Percentiles rank a stretch among this genome's conserved stretches.
Evolutionary conservation across 139 green algal genomes (phyloP).

Genomic region (Chlorella sorokiniana): DNA sequence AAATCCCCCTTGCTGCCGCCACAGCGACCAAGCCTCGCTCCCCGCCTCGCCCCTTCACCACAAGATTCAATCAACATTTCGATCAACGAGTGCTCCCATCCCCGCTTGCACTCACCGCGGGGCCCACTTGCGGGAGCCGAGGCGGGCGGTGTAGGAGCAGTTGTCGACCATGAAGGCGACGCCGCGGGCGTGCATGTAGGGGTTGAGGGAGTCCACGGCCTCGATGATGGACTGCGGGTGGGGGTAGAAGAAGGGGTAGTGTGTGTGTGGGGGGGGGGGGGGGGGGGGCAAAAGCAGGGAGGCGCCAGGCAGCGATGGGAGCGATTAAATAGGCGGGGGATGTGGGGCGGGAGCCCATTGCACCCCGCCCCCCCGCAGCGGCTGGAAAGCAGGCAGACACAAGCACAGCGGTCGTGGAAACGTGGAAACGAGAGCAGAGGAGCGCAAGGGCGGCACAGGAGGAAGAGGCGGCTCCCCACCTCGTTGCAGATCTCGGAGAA

Average conservation of each 20-base stretch:
- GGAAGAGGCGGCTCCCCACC: slow-evolving; percentile 70
- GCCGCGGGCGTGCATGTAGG: slow-evolving; percentile 99
- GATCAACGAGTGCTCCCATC: background rate
- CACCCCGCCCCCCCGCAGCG: no score
- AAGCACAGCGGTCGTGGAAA: no score
- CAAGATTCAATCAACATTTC: background rate
- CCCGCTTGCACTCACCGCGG: slow-evolving; percentile 51
- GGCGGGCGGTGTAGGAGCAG: slow-evolving; percentile 99
- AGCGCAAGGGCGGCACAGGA: background rate
- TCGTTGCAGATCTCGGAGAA: slow-evolving; percentile 99
- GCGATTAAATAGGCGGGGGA: no score
- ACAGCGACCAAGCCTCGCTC: background rate
- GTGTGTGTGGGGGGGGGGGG: background rate
- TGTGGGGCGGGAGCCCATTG: no score
- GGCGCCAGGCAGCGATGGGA: background rate
- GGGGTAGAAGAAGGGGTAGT: background rate
- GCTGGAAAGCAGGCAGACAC: no score
- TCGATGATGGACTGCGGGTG: slow-evolving; percentile 46
- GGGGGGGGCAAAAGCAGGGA: background rate
- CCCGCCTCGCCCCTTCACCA: background rate
- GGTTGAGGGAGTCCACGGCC: slow-evolving; percentile 98
- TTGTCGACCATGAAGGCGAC: slow-evolving; percentile 99
- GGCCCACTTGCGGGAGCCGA: slow-evolving; percentile 98
- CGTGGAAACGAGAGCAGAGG: no score
- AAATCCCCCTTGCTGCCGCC: background rate